Evolutionary conservation across 1,284 basidiomycete genomes (phyloP).

Genomic region (Tylopilus sp.): DNA sequence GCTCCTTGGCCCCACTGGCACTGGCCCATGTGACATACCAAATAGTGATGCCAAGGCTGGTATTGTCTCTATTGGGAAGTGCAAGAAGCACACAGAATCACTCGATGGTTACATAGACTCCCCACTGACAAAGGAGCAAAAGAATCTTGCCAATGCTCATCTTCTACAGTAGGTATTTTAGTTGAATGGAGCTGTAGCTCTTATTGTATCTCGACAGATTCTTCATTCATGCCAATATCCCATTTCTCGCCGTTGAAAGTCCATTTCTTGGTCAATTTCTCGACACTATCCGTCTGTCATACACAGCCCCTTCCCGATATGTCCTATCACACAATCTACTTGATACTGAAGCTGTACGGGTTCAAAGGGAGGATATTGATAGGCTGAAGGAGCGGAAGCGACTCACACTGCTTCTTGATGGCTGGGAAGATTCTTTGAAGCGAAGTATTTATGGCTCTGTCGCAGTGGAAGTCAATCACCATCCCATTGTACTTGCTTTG

Average conservation of each 20-base stretch:
- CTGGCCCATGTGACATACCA: neutral
- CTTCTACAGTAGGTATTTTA: conserved; percentile 13
- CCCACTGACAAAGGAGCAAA: no score
- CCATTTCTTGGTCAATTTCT: conserved; percentile 14
- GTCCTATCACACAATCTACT: conserved; percentile 8
- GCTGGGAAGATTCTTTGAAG: conserved; percentile 23
- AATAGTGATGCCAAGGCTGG: no score
- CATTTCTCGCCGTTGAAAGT: conserved; percentile 11
- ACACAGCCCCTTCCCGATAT: conserved; percentile 9
- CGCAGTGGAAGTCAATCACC: conserved; percentile 5
- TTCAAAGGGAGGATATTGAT: neutral
- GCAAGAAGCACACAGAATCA: no score
- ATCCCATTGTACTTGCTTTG: conserved; percentile 12
- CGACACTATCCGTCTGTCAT: conserved; percentile 11
- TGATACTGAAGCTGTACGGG: conserved; percentile 12
- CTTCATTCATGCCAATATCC: conserved; percentile 19
- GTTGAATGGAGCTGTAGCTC: no score
- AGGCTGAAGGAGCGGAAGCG: no score
- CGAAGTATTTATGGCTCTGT: conserved; percentile 18
- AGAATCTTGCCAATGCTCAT: conserved; percentile 13
- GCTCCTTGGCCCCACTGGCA: no score
- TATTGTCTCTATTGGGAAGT: no score
- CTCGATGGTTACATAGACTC: no score
- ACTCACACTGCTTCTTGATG: conserved; percentile 9
- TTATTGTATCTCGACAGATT: conserved; percentile 6